Evolutionary conservation across 2,329 filamentous ascomycete species (phyloP), one percentile per base, ranked within the genome.

Genomic region (Colletotrichum scovillei): DNA sequence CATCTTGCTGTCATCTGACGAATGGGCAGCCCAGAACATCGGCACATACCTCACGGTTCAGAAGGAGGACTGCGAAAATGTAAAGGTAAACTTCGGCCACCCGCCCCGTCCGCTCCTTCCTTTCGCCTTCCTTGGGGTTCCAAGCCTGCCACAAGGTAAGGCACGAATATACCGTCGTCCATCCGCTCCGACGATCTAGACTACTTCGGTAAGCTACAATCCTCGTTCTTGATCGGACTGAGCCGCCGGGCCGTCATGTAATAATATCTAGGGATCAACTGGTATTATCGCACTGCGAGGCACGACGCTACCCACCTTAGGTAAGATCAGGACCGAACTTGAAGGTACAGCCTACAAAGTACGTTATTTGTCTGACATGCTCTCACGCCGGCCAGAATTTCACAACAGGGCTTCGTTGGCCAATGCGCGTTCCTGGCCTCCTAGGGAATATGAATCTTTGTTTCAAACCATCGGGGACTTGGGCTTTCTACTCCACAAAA

Each of bases 401-500:
- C 22, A 26, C 16, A 42, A 9, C 28, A 56, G 63, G 32, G n/a
- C 38, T 22, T 28, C 32, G 22, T 26, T 22, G 28, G 24, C 64
- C 64, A 69, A 64, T 64, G 58, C 11, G 4, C 26, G 52, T 28
- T 35, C 12, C 64, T 38, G 56, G 26, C 26, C 19, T 24, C 38
- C 53, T 59, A 64, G 26, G 32, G 60, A 60, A 65, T 73, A 63
- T 56, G 46, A 19, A 59, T 60, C 66, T 64, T 60, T 60, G 70
- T 70, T 73, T 73, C 70, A 73, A 73, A 38, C 66, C 70, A 60
- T 56, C 60, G 60, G 70, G 59, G 32, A 46, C 42, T 72, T 24
- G 42, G 35, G 16, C 58, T 63, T 63, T 42, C 24, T 62, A 57
- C 32, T 72, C 69, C 69, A 63, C 69, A 63, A 72, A 72, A 46